A percentile compares a stretch with the other conserved stretches of the same genome.
Evolutionary conservation across 148 eudicot genomes (phyloP).

Genomic region (Silene latifolia): DNA sequence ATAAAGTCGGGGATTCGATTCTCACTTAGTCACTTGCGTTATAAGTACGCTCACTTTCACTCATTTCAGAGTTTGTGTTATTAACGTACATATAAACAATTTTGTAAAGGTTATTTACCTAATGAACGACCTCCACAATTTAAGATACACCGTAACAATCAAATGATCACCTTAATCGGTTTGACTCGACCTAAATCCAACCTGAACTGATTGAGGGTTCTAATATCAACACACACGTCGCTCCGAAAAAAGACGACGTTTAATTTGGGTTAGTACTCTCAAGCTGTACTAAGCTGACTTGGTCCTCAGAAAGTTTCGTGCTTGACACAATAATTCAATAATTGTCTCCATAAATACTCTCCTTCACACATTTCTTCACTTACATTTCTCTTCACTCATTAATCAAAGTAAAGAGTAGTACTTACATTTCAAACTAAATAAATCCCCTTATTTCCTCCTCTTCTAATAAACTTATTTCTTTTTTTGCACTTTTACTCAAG

Average conservation of each 20-base stretch:
- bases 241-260: neutral
- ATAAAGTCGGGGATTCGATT: too few species aligned
- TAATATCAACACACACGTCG: neutral
- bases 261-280: neutral
- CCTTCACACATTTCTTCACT: too few species aligned
- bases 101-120: too few species aligned
- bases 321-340: neutral
- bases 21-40: too few species aligned
- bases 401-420: too few species aligned
- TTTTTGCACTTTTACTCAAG: neutral
- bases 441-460: neutral
- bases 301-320: neutral
- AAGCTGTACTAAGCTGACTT: neutral
- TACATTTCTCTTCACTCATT: neutral
- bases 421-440: neutral
- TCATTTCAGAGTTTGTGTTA: too few species aligned
- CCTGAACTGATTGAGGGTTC: conserved; percentile 18
- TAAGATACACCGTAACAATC: too few species aligned
- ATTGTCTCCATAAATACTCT: neutral
- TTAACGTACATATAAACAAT: too few species aligned
- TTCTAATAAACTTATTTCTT: neutral
- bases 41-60: too few species aligned
- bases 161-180: too few species aligned
- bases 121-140: too few species aligned
- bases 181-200: too few species aligned